Percentiles rank a stretch among this genome's conserved stretches.
phyloP scores from a whole-genome alignment of 805 yeast species.

The Wickerhamomyces tratensis region DNA sequence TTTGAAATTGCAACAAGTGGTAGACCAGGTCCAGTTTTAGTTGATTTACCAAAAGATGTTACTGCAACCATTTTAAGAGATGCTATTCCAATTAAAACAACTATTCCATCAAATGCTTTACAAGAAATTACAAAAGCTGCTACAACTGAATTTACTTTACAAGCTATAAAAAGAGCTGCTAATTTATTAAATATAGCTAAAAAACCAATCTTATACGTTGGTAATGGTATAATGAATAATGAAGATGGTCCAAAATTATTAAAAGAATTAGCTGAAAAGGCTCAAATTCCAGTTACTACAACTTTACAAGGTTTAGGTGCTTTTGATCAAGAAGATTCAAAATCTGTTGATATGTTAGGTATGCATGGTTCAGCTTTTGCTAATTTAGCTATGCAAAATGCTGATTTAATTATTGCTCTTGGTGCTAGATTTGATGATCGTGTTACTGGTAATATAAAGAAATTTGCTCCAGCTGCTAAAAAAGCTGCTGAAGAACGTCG shows the following conservation, averaged over 20 bases:
- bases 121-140: conserved; percentile 60
- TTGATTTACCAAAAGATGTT: conserved; percentile 96
- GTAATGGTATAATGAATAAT: conserved; percentile 79
- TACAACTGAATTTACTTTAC: conserved; percentile 64
- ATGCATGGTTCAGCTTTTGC: conserved; percentile 98
- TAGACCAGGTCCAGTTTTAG: conserved; percentile 97
- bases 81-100: conserved; percentile 73
- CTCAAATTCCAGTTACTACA: conserved; percentile 92
- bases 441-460: conserved; percentile 78
- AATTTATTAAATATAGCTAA: conserved; percentile 71
- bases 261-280: conserved; percentile 82
- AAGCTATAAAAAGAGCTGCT: conserved; percentile 71
- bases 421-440: conserved; percentile 99
- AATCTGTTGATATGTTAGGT: conserved; percentile 92
- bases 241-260: conserved; percentile 73
- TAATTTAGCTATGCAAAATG: conserved; percentile 85
- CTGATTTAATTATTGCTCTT: conserved; percentile 86
- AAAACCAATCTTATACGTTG: conserved; percentile 83
- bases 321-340: conserved; percentile 84
- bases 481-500: conserved; percentile 78
- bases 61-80: conserved; percentile 83
- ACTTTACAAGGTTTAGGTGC: conserved; percentile 92
- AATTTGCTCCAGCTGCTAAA: conserved; percentile 91
- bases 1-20: conserved; percentile 95
- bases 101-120: conserved; percentile 65